These are phyloP conservation scores for Termitomyces sp. DNA, from an alignment of 768 basidiomycete species.

Conservation along the genomic window DNA sequence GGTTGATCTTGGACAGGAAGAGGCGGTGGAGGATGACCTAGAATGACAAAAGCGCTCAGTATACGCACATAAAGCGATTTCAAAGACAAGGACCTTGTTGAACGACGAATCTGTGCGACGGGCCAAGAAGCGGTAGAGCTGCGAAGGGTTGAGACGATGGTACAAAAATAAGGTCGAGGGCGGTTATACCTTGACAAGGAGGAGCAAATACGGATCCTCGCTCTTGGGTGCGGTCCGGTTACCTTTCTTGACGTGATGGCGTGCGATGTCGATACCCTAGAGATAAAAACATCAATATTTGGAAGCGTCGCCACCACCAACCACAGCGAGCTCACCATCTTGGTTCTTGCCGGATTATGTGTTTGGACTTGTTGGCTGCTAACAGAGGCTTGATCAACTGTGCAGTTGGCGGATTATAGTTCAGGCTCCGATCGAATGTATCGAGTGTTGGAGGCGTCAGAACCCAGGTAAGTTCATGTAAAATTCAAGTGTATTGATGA, in stretches of 20 bases:
- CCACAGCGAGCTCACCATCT: constrained; percentile 72
- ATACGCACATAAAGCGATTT: neutral
- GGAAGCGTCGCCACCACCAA: constrained; percentile 16
- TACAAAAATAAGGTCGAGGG: neutral
- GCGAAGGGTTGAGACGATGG: constrained; percentile 9
- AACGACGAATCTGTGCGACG: constrained; percentile 93
- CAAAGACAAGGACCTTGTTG: constrained; percentile 68
- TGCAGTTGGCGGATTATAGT: constrained; percentile 43
- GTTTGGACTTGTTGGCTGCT: constrained; percentile 39
- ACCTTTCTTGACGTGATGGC: constrained; percentile 99
- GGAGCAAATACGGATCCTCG: constrained; percentile 97
- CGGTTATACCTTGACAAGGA: constrained; percentile 86
- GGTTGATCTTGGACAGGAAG: constrained; percentile 96
- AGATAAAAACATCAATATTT: constrained; percentile 5
- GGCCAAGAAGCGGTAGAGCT: constrained; percentile 99
- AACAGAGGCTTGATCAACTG: constrained; percentile 59
- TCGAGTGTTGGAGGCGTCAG: neutral
- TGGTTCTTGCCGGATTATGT: constrained; percentile 56
- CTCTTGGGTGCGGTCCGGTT: constrained; percentile 92
- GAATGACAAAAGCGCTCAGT: neutral
- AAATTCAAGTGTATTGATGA: neutral
- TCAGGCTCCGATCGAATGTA: constrained; percentile 35
- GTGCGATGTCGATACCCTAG: constrained; percentile 92
- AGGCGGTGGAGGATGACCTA: constrained; percentile 93
- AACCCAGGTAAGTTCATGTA: neutral